phyloP scores from a whole-genome alignment of 202 grass and related monocot genomes.

The Zizania palustris region DNA sequence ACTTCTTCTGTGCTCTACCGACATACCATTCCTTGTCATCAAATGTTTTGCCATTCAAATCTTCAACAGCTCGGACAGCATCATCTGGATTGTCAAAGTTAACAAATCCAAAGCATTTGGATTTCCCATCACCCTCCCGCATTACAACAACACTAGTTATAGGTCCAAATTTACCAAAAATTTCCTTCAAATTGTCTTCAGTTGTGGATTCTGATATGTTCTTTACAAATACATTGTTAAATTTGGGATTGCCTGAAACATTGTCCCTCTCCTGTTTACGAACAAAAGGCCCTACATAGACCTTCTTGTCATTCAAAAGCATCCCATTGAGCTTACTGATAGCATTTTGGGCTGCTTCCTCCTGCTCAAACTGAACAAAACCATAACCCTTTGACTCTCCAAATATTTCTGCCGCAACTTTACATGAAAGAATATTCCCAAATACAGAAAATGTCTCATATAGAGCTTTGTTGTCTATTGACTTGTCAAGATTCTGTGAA shows the following conservation, averaged over 20 bases:
- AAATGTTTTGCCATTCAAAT: conserved; percentile 51
- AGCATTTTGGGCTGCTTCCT: conserved; percentile 48
- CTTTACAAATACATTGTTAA: conserved; percentile 58
- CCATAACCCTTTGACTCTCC: conserved; percentile 56
- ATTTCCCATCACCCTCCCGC: conserved; percentile 47
- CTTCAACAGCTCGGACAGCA: conserved; percentile 44
- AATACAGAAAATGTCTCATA: conserved; percentile 55
- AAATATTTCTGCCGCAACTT: conserved; percentile 45
- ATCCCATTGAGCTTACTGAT: conserved; percentile 57
- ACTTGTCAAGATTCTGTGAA: conserved; percentile 57
- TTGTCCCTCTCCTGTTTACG: conserved; percentile 57
- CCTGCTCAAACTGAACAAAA: conserved; percentile 51
- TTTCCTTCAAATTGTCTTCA: conserved; percentile 42
- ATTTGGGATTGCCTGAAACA: conserved; percentile 40
- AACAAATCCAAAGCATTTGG: conserved; percentile 53
- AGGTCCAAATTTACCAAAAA: conserved; percentile 45
- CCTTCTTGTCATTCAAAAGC: conserved; percentile 57
- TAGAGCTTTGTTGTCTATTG: conserved; percentile 57
- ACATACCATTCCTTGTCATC: conserved; percentile 57
- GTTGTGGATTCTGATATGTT: conserved; percentile 45
- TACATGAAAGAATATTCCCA: conserved; percentile 53
- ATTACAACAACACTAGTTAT: conserved; percentile 59
- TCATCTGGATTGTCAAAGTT: conserved; percentile 54
- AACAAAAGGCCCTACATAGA: conserved; percentile 55
- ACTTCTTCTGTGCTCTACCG: conserved; percentile 59